Conservation (phyloP, 768 basidiomycete genomes). For the Daedaleopsis nitida region DNA sequence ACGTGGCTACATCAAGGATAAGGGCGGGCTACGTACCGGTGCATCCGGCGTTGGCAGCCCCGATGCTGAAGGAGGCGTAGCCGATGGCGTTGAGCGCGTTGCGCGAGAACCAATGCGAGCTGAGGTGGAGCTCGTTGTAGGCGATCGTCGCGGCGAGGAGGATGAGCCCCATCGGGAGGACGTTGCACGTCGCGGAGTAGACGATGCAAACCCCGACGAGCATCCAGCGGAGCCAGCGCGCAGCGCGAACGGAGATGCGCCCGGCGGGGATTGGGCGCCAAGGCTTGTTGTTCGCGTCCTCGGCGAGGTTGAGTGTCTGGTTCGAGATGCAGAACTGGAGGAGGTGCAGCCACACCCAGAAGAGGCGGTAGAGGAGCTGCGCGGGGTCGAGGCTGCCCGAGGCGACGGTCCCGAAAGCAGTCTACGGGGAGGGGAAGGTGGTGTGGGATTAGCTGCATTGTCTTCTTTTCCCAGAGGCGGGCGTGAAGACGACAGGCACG, state of each 20-base stretch:
- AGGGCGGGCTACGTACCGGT: not conserved
- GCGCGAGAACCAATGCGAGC: conserved; percentile 19
- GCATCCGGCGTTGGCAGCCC: conserved; percentile 20
- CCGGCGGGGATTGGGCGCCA: conserved; percentile 28
- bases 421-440: not conserved
- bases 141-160: conserved; percentile 17
- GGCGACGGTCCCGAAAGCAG: not conserved
- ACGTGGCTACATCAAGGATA: not conserved
- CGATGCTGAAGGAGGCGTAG: conserved; percentile 21
- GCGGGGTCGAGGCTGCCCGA: not conserved
- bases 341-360: conserved; percentile 31
- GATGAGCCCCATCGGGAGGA: conserved; percentile 5
- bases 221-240: conserved; percentile 23
- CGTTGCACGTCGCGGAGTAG: conserved; percentile 13
- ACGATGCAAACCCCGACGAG: conserved; percentile 19
- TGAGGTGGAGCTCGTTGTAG: conserved; percentile 23
- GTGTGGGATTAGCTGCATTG: not conserved
- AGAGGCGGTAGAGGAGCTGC: not conserved
- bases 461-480: not conserved
- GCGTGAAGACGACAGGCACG: not conserved
- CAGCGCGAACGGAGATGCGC: conserved; percentile 13
- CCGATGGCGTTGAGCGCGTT: conserved; percentile 20
- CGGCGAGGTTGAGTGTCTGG: conserved; percentile 22
- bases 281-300: conserved; percentile 28
- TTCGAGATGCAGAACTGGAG: conserved; percentile 33